Percentiles rank a stretch among this genome's conserved stretches.
Conservation (phyloP, 2,329 filamentous ascomycete genomes). For the Paradendryphiella salina region DNA sequence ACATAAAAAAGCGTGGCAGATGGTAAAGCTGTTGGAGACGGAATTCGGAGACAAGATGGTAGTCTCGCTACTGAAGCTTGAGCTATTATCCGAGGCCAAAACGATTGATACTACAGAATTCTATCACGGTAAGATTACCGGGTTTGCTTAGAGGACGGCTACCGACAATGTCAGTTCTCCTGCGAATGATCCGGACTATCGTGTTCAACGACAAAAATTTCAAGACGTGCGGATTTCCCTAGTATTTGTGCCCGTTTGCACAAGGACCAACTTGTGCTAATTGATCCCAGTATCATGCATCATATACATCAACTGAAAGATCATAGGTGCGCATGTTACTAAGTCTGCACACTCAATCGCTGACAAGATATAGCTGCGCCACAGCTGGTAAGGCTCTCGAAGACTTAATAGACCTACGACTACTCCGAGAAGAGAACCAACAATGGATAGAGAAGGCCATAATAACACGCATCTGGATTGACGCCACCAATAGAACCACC, state of each 20-base stretch:
- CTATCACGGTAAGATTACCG: constrained; percentile 41
- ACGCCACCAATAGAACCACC: constrained; percentile 53
- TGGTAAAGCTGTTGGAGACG: constrained; percentile 65
- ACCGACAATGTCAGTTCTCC: constrained; percentile 54
- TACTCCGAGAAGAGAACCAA: constrained; percentile 55
- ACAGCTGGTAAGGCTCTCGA: constrained; percentile 59
- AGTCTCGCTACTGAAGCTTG: constrained; percentile 69
- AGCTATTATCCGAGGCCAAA: constrained; percentile 60
- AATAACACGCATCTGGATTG: constrained; percentile 69
- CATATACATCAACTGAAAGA: constrained; percentile 67
- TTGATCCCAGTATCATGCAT: constrained; percentile 57
- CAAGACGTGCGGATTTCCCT: constrained; percentile 52
- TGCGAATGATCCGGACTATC: constrained; percentile 63
- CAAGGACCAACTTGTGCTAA: background rate
- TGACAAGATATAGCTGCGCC: constrained; percentile 33
- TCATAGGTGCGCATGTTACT: constrained; percentile 27
- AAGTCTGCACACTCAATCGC: background rate
- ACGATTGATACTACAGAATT: constrained; percentile 48
- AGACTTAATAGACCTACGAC: constrained; percentile 62
- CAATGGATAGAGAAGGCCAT: constrained; percentile 71
- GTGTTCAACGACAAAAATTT: constrained; percentile 66
- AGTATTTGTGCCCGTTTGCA: background rate
- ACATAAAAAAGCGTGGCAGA: constrained; percentile 57
- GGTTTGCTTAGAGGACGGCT: background rate
- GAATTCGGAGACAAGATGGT: constrained; percentile 67